Evolutionary conservation across 345 rosid genomes (phyloP).

Genomic region (Euphorbia peplus): DNA sequence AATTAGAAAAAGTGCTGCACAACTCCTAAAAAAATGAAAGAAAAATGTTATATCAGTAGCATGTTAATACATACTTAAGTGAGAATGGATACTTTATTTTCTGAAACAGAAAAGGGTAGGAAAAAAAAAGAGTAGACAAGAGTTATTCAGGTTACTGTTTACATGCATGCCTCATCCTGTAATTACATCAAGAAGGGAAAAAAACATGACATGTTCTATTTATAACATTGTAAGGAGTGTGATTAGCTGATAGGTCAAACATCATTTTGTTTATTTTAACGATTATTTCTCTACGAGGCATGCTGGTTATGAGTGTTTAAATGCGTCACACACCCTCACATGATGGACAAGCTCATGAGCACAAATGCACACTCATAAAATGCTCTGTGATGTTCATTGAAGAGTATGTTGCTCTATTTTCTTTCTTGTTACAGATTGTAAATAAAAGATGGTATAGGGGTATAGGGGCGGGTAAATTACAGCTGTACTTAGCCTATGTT

Average conservation of each 20-base stretch:
- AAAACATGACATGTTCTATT: background rate
- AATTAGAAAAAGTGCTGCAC: background rate
- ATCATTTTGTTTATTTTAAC: background rate
- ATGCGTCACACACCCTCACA: background rate
- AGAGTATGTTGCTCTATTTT: background rate
- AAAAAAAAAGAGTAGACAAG: background rate
- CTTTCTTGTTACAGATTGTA: no score
- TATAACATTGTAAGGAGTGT: background rate
- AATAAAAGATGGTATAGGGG: no score
- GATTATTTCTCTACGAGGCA: background rate
- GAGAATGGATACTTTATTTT: background rate
- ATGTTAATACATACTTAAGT: background rate
- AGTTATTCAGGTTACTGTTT: background rate
- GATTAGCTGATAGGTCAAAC: background rate
- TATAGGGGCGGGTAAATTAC: no score
- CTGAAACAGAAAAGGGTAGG: background rate
- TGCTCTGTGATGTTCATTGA: background rate
- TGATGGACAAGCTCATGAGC: background rate
- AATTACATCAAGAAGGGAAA: background rate
- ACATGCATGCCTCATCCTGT: background rate
- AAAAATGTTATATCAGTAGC: background rate
- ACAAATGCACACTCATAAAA: background rate
- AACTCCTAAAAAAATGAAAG: background rate
- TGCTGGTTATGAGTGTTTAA: background rate
- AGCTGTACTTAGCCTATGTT: no score